These are phyloP conservation scores for Cicer yamashitae DNA, from an alignment of 306 rosid genomes.

Conservation along the genomic window DNA sequence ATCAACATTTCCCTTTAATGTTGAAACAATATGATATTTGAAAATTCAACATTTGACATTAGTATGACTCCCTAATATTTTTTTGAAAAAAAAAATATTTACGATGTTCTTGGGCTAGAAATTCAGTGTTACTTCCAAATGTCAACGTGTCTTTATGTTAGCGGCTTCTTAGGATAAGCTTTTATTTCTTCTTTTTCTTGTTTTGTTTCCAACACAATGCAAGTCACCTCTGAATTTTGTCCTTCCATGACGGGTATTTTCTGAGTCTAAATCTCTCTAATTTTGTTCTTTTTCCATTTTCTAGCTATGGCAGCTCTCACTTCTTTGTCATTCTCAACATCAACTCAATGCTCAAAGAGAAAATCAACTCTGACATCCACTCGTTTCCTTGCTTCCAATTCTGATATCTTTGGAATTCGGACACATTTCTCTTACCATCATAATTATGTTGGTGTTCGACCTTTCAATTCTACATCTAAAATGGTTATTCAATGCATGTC, in stretches of 20 bases:
- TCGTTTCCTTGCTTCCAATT: constrained; percentile 56
- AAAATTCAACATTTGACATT: too few relatives aligned
- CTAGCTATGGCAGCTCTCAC: constrained; percentile 70
- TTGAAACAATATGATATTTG: too few relatives aligned
- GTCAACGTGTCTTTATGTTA: constrained; percentile 57
- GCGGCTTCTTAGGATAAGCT: constrained; percentile 69
- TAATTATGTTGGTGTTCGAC: constrained; percentile 43
- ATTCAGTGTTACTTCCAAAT: background rate
- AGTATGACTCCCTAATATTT: too few relatives aligned
- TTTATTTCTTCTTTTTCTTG: constrained; percentile 39
- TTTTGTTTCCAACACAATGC: constrained; percentile 41
- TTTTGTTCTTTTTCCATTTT: constrained; percentile 1
- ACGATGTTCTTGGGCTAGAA: background rate
- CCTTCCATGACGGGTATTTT: constrained; percentile 36
- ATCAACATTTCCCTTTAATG: too few relatives aligned
- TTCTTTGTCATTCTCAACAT: constrained; percentile 69
- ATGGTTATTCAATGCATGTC: constrained; percentile 76
- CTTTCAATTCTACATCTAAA: constrained; percentile 51
- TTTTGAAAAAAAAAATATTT: too few relatives aligned
- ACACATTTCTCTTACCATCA: constrained; percentile 47
- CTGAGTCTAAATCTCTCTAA: constrained; percentile 26
- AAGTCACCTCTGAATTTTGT: constrained; percentile 32
- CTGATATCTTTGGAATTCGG: constrained; percentile 53
- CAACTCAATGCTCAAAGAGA: constrained; percentile 60
- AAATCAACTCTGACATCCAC: constrained; percentile 48